phyloP scores from a whole-genome alignment of 164 flowering plant genomes.

The Umbellularia californica region DNA sequence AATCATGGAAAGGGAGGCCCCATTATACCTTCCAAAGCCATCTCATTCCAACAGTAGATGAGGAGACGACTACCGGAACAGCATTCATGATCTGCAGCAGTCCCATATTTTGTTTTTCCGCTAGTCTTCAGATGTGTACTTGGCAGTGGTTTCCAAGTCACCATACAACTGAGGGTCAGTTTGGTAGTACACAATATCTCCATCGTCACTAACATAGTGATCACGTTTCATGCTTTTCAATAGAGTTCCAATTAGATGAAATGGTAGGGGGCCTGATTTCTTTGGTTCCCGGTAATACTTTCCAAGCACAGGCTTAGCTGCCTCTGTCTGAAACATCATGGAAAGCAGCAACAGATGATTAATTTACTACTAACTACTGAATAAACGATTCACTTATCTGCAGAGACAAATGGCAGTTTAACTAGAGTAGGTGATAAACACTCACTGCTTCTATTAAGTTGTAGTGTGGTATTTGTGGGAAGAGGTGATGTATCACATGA shows the following conservation, averaged over 20 bases:
- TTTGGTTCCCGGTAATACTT: constrained; percentile 56
- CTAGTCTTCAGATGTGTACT: constrained; percentile 1
- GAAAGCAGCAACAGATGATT: neutral
- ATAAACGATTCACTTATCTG: too few species aligned
- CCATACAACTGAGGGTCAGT: constrained; percentile 30
- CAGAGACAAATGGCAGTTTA: neutral
- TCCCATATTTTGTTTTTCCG: neutral
- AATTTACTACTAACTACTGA: too few species aligned
- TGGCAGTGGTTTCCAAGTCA: constrained; percentile 11
- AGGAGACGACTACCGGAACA: too few species aligned
- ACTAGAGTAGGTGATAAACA: neutral
- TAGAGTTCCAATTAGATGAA: constrained; percentile 38
- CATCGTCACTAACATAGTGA: constrained; percentile 51
- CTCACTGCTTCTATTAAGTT: constrained; percentile 53
- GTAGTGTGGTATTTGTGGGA: constrained; percentile 64
- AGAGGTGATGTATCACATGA: constrained; percentile 72
- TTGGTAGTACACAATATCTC: constrained; percentile 57
- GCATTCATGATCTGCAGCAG: neutral
- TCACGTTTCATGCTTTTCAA: constrained; percentile 42
- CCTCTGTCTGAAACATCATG: constrained; percentile 36
- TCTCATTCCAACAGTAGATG: neutral
- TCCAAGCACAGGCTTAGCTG: constrained; percentile 57
- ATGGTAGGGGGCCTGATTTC: constrained; percentile 53
- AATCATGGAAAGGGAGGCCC: neutral
- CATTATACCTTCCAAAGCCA: neutral